Base-by-base conservation (phyloP, 1,284 basidiomycete genomes). In the Veloboletus limbatus region DNA sequence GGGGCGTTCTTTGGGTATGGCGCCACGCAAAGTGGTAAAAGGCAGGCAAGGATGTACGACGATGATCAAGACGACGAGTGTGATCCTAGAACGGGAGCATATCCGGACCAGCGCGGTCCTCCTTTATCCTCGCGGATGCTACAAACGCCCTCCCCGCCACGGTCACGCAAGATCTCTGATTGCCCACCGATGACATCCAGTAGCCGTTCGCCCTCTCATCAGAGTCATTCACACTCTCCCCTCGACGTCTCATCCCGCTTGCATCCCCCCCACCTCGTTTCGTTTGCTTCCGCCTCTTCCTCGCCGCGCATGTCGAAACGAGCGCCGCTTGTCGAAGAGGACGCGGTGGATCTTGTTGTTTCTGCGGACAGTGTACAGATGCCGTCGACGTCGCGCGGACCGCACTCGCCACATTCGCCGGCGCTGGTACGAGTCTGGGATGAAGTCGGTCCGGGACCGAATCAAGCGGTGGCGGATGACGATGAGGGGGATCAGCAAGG, bases 281-380 rank as follows among this genome's bases (percentile, higher is more conserved):
- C 36, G 2, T 37, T 45, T 6, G 3, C 35, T 25, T 40, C 48
- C n/a, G 7, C 52, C 8, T 25, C 54, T n/a, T 11, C 44, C 16
- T 25, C 56, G 5, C 45, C 43, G 8, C 44, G 42, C 3, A 0
- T 16, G 6, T 43, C 52, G 30, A 57, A 48, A 26, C 44, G 39
- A 8, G 22, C 45, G 1, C 65, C 62, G 6, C 58, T 64, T 3
- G 48, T 47, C 0, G 16, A 52, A 27, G 63, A 65, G 21, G 62
- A 64, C 10, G 62, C 62, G 9, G 65, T 64, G 5, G 62, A 67
- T 25, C 42, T 64, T 22, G 43, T 64, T 22, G 40, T 67, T 0
- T 22, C 60, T 3, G 48, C 51, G 5, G 53, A 66, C 7, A 38
- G 39, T 10, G 20, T 53, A 14, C 47, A 43, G 5, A 49, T 55